These are phyloP conservation scores for Colletotrichum cordylinicola DNA, from an alignment of 2,329 filamentous ascomycete genomes.

Conservation along the genomic window DNA sequence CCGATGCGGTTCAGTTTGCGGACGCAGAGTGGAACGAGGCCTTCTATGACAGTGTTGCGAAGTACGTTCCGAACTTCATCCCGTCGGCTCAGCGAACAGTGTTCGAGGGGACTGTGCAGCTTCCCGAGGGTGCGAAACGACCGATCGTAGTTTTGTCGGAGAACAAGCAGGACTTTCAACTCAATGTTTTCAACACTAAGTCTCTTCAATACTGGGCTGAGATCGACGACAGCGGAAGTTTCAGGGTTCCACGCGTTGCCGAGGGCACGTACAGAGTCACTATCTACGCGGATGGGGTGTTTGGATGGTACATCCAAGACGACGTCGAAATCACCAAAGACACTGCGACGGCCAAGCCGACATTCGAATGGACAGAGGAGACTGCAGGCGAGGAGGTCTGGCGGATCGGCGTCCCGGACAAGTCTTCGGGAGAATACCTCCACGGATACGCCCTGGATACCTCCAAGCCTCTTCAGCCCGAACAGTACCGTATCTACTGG, in stretches of 20 bases:
- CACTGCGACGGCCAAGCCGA: slow-evolving; percentile 32
- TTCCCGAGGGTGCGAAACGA: slow-evolving; percentile 56
- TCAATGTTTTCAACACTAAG: slow-evolving; percentile 54
- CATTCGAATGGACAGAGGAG: slow-evolving; percentile 57
- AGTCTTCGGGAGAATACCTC: slow-evolving; percentile 63
- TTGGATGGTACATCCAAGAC: slow-evolving; percentile 64
- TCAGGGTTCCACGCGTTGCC: slow-evolving; percentile 59
- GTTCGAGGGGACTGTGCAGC: slow-evolving; percentile 52
- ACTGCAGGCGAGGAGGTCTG: slow-evolving; percentile 63
- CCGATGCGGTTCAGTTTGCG: slow-evolving; percentile 58
- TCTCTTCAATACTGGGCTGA: slow-evolving; percentile 69
- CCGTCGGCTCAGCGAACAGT: slow-evolving; percentile 55
- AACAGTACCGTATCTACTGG: slow-evolving; percentile 69
- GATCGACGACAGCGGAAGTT: slow-evolving; percentile 50
- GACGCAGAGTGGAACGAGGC: slow-evolving; percentile 58
- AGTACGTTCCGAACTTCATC: slow-evolving; percentile 63
- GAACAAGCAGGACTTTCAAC: slow-evolving; percentile 36
- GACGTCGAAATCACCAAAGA: slow-evolving; percentile 50
- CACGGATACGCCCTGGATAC: slow-evolving; percentile 59
- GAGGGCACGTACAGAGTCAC: slow-evolving; percentile 66
- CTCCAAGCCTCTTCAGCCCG: slow-evolving; percentile 54
- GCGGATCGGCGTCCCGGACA: slow-evolving; percentile 67
- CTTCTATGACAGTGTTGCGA: slow-evolving; percentile 68
- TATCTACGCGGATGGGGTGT: slow-evolving; percentile 65
- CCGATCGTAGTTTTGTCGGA: slow-evolving; percentile 59